Evolutionary conservation across 257 asterid species (phyloP), one percentile per base, ranked within the genome.

Genomic region (Solanum ossicruentum): DNA sequence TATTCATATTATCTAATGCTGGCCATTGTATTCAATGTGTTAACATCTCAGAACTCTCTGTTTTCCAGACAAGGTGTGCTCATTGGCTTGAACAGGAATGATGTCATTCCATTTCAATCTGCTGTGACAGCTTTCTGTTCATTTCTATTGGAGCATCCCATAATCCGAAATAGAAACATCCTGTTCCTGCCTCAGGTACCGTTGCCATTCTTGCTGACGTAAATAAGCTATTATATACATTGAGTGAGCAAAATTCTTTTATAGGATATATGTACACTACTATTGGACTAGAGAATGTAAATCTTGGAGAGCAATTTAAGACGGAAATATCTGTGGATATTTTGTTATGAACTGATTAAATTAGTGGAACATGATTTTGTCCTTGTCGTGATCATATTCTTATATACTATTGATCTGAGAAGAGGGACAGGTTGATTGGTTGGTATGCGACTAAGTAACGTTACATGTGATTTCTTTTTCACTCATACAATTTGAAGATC

Each of bases 51-150:
- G 39, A 61, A 61, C 28, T 73, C 57, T 66, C 84, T 81, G 63
- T 69, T 28, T 82, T 86, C 84, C 93, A 94, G 98, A 91, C 83
- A 92, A 93, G 92, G 93, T 93, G 63, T 94, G 98, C 87, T 91
- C 93, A 21, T 72, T 91, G 91, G 92, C 91, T 28, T 93, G 92
- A 94, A 83, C 83, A 80, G 36, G 85, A 65, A 65, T 43, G 83
- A 51, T 13, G 32, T 28, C 61, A 28, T 52, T 78, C 83, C 41
- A 54, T 78, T 28, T 36, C 61, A 13, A 70, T 55, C 60, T 61
- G 41, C 61, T 43, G 57, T 71, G 58, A 41, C 43, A 66, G 49
- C 66, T 55, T 55, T 43, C n/a, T 47, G n/a, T 26, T 39, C 12
- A 7, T 47, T 32, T 16, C 23, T 81, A 9, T 51, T 61, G 60